Conservation (phyloP, 2,329 filamentous ascomycete species). For the Triangularia verruculosa region DNA sequence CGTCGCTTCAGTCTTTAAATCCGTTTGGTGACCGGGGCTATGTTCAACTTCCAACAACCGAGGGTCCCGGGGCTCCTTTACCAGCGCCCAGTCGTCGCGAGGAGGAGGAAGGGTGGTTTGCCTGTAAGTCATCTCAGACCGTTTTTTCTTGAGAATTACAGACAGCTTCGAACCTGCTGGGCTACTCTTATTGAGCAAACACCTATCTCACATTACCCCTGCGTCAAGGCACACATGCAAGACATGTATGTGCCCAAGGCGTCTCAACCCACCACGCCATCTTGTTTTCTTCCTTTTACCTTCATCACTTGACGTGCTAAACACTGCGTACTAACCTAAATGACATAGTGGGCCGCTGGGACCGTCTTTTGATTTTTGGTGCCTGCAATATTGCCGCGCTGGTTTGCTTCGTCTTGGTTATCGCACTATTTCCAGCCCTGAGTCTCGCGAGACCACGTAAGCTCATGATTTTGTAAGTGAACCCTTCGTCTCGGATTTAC, state of each 20-base stretch:
- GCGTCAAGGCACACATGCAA: conserved; percentile 37
- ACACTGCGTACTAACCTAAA: neutral
- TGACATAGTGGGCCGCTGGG: conserved; percentile 87
- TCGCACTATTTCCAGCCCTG: conserved; percentile 82
- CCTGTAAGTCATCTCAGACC: conserved; percentile 64
- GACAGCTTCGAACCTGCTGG: neutral
- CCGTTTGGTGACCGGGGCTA: conserved; percentile 85
- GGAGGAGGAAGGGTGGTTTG: conserved; percentile 94
- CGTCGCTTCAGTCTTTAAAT: conserved; percentile 79
- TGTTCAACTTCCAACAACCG: conserved; percentile 83
- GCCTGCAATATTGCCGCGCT: conserved; percentile 86
- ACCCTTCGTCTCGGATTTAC: neutral
- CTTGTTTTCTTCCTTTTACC: conserved; percentile 7
- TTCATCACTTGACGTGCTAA: neutral
- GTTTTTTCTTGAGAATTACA: neutral
- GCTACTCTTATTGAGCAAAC: too few species aligned
- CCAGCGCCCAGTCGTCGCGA: conserved; percentile 81
- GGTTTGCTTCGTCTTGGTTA: conserved; percentile 90
- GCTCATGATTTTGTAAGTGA: conserved; percentile 93
- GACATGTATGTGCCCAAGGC: conserved; percentile 35
- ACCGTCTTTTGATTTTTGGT: conserved; percentile 86
- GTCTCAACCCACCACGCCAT: conserved; percentile 1
- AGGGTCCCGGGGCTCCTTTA: conserved; percentile 77
- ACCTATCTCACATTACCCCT: conserved; percentile 37
- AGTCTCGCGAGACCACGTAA: conserved; percentile 74